These are phyloP conservation scores for Sclerotinia borealis DNA, from an alignment of 2,329 filamentous ascomycete species.

Conservation along the genomic window DNA sequence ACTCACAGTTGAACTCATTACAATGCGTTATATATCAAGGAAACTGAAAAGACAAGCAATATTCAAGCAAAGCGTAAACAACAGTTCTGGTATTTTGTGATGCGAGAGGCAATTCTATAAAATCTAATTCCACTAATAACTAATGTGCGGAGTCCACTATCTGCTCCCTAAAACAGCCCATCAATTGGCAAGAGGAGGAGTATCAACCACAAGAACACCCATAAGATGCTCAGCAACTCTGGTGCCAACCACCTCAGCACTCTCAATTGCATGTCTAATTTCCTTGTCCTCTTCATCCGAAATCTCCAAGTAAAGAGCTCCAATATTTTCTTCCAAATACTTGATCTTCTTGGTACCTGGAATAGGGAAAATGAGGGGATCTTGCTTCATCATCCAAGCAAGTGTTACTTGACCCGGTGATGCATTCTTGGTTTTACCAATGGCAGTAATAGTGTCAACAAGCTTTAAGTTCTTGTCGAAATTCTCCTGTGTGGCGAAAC, in stretches of 20 bases:
- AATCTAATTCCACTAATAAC: not conserved
- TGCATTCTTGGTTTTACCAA: slow-evolving; percentile 47
- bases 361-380: slow-evolving; percentile 53
- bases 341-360: slow-evolving; percentile 42
- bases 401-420: slow-evolving; percentile 53
- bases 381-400: slow-evolving; percentile 56
- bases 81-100: not conserved
- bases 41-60: not conserved
- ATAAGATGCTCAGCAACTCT: slow-evolving; percentile 14
- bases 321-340: slow-evolving; percentile 42
- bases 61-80: not conserved
- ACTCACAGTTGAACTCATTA: not conserved
- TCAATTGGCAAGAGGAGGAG: slow-evolving; percentile 5
- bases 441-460: slow-evolving; percentile 42
- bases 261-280: slow-evolving; percentile 33
- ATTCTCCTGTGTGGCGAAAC: slow-evolving; percentile 44
- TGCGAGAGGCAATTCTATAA: not conserved
- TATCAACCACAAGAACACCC: slow-evolving; percentile 12
- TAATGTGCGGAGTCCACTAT: too few species aligned
- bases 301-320: slow-evolving; percentile 29
- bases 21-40: not conserved
- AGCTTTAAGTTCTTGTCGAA: slow-evolving; percentile 50
- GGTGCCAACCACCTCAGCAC: slow-evolving; percentile 10
- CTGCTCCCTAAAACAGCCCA: too few species aligned
- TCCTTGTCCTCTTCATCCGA: slow-evolving; percentile 32